phyloP scores from a whole-genome alignment of 2,329 filamentous ascomycete genomes.

The Colletotrichum shisoi region DNA sequence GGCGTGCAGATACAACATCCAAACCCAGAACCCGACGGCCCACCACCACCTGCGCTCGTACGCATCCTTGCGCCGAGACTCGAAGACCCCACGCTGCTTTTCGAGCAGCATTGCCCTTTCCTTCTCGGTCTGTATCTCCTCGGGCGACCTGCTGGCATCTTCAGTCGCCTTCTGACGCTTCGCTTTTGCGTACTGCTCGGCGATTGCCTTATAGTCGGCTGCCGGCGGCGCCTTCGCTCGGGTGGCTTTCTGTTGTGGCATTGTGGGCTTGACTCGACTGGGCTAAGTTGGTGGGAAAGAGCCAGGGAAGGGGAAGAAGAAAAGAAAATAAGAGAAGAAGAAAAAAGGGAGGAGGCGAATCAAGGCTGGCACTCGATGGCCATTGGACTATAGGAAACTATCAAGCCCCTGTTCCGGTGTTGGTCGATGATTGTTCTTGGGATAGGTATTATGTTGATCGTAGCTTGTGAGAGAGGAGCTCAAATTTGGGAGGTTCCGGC shows the following conservation, averaged over 20 bases:
- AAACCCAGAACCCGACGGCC: constrained; percentile 72
- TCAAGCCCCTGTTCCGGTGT: constrained; percentile 32
- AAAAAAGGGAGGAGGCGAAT: constrained; percentile 25
- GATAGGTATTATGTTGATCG: background rate
- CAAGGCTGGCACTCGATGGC: constrained; percentile 33
- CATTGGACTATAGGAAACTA: constrained; percentile 32
- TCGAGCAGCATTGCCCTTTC: constrained; percentile 53
- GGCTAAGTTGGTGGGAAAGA: background rate
- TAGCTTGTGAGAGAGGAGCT: constrained; percentile 33
- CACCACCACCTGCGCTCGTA: constrained; percentile 65
- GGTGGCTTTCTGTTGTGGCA: constrained; percentile 36
- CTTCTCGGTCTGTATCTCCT: constrained; percentile 43
- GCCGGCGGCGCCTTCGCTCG: constrained; percentile 31
- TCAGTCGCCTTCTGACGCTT: constrained; percentile 59
- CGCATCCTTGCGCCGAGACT: constrained; percentile 56
- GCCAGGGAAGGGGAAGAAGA: background rate
- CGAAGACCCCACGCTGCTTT: constrained; percentile 56
- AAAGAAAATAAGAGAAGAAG: constrained; percentile 27
- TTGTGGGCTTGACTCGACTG: constrained; percentile 18
- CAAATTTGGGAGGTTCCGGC: constrained; percentile 32
- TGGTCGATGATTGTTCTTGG: constrained; percentile 12
- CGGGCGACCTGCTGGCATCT: constrained; percentile 48
- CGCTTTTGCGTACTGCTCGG: constrained; percentile 62
- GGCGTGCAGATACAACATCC: constrained; percentile 76
- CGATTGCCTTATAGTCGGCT: constrained; percentile 62